Conservation (phyloP, 2,329 filamentous ascomycete species). For the Fusarium sulawesiense region DNA sequence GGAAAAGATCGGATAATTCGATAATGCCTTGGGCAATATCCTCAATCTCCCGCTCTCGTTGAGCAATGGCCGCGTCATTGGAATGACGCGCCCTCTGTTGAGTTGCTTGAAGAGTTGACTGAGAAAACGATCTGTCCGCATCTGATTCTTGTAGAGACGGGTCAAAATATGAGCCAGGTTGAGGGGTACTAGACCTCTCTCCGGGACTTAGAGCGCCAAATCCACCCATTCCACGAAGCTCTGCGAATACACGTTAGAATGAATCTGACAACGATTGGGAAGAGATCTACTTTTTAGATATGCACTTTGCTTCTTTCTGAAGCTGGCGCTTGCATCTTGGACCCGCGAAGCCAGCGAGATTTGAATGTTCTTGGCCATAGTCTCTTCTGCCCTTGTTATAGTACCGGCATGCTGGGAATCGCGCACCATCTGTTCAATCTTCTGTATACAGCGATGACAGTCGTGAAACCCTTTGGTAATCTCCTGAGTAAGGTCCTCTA, state of each 20-base stretch:
- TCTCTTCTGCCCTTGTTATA: conserved; percentile 86
- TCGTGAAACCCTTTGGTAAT: conserved; percentile 91
- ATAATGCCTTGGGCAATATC: conserved; percentile 99
- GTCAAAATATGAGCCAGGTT: conserved; percentile 73
- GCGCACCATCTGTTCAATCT: conserved; percentile 86
- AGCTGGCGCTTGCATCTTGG: conserved; percentile 90
- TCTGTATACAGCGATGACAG: conserved; percentile 89
- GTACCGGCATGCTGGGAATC: conserved; percentile 79
- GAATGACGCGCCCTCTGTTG: conserved; percentile 74
- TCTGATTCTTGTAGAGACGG: conserved; percentile 94
- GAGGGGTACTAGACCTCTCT: conserved; percentile 66
- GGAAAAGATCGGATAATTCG: conserved; percentile 94
- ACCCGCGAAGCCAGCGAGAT: conserved; percentile 88
- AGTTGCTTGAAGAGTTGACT: conserved; percentile 86
- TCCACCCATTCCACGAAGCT: conserved; percentile 78
- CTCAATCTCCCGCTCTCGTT: conserved; percentile 96
- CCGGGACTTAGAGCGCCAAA: conserved; percentile 60
- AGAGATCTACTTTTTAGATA: conserved; percentile 84
- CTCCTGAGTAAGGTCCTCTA: conserved; percentile 88
- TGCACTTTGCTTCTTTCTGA: conserved; percentile 96
- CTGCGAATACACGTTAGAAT: conserved; percentile 55
- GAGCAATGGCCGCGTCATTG: conserved; percentile 86
- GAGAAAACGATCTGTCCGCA: conserved; percentile 90
- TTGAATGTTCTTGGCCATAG: conserved; percentile 96
- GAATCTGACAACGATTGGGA: neutral